phyloP scores from a whole-genome alignment of 768 basidiomycete species.

The Thelephora ganbajun region DNA sequence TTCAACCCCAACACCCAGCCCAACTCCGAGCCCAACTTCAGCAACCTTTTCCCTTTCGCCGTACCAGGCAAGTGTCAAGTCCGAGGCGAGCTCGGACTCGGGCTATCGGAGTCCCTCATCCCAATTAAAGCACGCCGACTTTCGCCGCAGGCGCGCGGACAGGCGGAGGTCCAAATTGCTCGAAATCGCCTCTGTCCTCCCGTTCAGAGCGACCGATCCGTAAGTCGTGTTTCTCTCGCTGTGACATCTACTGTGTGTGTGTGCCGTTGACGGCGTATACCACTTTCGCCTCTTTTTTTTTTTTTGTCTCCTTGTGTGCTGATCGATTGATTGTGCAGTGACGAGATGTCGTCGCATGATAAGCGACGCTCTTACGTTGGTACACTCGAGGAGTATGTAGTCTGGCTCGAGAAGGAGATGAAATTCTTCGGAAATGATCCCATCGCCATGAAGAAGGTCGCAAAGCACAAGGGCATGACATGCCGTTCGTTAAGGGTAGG shows the following conservation, averaged over 20 bases:
- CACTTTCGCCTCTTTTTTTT: background rate
- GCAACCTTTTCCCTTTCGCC: conserved; percentile 1
- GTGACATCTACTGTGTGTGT: no score
- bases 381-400: conserved; percentile 57
- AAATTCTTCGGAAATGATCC: conserved; percentile 34
- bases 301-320: background rate
- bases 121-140: background rate
- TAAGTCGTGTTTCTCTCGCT: no score
- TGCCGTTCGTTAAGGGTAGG: conserved; percentile 52
- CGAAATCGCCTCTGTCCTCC: background rate
- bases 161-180: background rate
- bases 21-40: conserved; percentile 15
- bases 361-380: conserved; percentile 66
- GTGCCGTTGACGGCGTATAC: no score
- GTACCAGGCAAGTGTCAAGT: conserved; percentile 4
- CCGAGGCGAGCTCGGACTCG: conserved; percentile 1
- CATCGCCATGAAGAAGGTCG: conserved; percentile 32
- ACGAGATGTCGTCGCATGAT: conserved; percentile 67
- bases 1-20: conserved; percentile 13
- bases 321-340: conserved; percentile 22
- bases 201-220: conserved; percentile 48
- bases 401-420: conserved; percentile 51
- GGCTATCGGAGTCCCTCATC: background rate
- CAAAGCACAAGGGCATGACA: conserved; percentile 37
- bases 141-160: background rate